Conservation (phyloP, 495 filamentous ascomycete genomes). For the Lentithecium fluviatile region DNA sequence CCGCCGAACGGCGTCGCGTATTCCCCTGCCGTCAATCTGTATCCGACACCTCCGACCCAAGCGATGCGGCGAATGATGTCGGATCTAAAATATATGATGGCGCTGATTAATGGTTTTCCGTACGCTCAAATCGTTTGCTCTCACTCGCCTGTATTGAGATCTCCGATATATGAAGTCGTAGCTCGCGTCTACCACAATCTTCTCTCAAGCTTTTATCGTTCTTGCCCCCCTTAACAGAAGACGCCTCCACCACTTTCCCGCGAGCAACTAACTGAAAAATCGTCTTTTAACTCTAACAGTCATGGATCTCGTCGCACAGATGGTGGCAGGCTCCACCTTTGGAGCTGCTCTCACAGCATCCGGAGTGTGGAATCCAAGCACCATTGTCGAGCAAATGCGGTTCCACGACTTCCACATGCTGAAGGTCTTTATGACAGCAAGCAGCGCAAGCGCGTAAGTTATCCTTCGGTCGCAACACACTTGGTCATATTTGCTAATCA, state of each 20-base stretch:
- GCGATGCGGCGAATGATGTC: not conserved
- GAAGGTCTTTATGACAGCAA: slow-evolving; percentile 55
- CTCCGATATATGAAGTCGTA: not conserved
- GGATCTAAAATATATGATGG: not conserved
- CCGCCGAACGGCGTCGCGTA: too few species aligned
- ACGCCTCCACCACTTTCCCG: not conserved
- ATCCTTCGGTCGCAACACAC: not conserved
- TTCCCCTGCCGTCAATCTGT: too few species aligned
- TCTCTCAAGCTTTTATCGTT: not conserved
- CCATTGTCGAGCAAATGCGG: slow-evolving; percentile 55
- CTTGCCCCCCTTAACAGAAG: not conserved
- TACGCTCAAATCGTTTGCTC: not conserved
- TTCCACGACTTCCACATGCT: slow-evolving; percentile 59
- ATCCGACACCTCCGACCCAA: not conserved
- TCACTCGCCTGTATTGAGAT: not conserved
- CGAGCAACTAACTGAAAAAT: not conserved
- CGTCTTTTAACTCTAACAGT: not conserved
- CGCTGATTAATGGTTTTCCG: not conserved
- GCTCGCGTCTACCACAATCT: not conserved
- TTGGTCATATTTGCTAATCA: not conserved
- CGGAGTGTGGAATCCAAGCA: slow-evolving; percentile 53
- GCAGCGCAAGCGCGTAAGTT: slow-evolving; percentile 56
- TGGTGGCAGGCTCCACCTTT: slow-evolving; percentile 51
- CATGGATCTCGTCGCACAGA: slow-evolving; percentile 12
- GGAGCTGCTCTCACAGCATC: slow-evolving; percentile 55